These are phyloP conservation scores for Calonectria multiphialidica DNA, from an alignment of 2,329 filamentous ascomycete species.

Conservation along the genomic window DNA sequence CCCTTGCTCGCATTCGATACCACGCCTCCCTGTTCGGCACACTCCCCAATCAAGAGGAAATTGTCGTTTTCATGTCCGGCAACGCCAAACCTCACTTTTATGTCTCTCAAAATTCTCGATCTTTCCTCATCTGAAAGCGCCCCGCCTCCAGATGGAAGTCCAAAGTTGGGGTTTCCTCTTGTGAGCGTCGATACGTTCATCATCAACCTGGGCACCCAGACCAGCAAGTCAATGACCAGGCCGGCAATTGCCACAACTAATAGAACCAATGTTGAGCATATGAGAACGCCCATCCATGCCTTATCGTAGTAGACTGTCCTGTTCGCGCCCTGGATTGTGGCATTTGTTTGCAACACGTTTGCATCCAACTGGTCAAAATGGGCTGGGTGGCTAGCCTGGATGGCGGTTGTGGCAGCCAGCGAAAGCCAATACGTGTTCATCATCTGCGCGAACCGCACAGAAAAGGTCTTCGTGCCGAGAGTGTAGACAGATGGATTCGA, in stretches of 20 bases:
- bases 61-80: background rate
- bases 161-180: constrained; percentile 4
- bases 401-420: background rate
- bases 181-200: constrained; percentile 16
- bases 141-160: background rate
- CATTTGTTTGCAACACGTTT: background rate
- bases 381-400: background rate
- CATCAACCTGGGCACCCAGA: constrained; percentile 14
- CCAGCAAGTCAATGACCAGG: background rate
- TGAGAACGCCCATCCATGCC: background rate
- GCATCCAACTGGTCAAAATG: background rate
- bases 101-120: background rate
- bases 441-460: background rate
- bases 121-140: background rate
- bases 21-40: background rate
- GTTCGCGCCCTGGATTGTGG: background rate
- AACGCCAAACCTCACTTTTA: constrained; percentile 9
- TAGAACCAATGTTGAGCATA: background rate
- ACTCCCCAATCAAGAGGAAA: background rate
- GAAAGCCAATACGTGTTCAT: constrained; percentile 15
- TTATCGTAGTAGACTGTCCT: constrained; percentile 3
- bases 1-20: background rate
- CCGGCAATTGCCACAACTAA: background rate
- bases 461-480: background rate
- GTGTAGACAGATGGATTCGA: background rate